Conservation (phyloP, 129 eudicot species). For the Pseudognaphalium luteoalbum region DNA sequence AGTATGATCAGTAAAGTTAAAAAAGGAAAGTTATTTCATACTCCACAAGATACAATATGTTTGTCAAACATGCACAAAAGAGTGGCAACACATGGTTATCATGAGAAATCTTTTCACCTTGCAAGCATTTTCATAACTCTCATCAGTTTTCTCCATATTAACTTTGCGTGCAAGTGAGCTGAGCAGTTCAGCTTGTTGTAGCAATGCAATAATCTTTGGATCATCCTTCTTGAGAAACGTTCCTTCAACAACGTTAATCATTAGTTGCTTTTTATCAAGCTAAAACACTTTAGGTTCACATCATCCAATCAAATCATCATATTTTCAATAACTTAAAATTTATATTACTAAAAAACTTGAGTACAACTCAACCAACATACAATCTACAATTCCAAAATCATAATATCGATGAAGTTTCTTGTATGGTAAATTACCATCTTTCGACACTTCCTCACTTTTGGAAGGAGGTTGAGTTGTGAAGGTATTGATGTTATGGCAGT, state of each 20-base stretch:
- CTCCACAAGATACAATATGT: conserved; percentile 9
- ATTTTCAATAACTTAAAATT: conserved; percentile 4
- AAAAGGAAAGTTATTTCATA: conserved; percentile 7
- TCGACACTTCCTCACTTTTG: conserved; percentile 33
- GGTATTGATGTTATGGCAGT: conserved; percentile 39
- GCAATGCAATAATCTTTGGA: conserved; percentile 66
- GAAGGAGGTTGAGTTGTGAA: conserved; percentile 38
- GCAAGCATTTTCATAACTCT: conserved; percentile 96
- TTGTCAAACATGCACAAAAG: conserved; percentile 9
- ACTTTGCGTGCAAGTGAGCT: conserved; percentile 92
- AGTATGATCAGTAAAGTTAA: conserved; percentile 3
- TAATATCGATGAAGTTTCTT: conserved; percentile 17
- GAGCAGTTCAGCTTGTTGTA: conserved; percentile 93
- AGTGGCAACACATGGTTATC: conserved; percentile 3
- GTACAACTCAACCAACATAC: conserved; percentile 24
- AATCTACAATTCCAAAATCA: conserved; percentile 12
- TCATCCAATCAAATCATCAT: conserved; percentile 13
- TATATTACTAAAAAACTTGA: conserved; percentile 12
- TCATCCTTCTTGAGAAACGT: conserved; percentile 78
- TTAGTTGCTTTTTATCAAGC: conserved; percentile 27
- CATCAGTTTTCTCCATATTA: conserved; percentile 72
- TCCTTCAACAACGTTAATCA: conserved; percentile 40
- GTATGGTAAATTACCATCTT: conserved; percentile 53
- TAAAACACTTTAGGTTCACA: conserved; percentile 5
- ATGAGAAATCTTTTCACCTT: conserved; percentile 49